Evolutionary conservation across 208 protist genomes (phyloP).

Genomic region (Trypanosoma congolense): DNA sequence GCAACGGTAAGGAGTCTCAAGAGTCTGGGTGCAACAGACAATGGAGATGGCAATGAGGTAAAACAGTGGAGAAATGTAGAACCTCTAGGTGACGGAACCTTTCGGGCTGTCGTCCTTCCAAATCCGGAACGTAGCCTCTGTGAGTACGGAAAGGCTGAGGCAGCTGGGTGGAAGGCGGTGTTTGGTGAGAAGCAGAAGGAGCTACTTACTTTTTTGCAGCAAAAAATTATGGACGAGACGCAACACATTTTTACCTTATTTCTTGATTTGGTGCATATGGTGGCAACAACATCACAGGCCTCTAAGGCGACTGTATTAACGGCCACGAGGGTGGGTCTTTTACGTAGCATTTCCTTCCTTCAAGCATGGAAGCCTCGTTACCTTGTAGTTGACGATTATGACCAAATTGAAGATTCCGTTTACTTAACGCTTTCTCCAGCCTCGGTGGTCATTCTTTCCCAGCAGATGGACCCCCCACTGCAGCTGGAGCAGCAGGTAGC

Average conservation of each 20-base stretch:
- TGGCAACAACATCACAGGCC: slow-evolving; percentile 60
- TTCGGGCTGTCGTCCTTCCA: slow-evolving; percentile 15
- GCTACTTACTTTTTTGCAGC: slow-evolving; percentile 38
- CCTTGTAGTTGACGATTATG: slow-evolving; percentile 72
- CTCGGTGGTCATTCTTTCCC: slow-evolving; percentile 46
- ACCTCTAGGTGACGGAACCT: slow-evolving; percentile 2
- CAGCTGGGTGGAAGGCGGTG: slow-evolving; percentile 47
- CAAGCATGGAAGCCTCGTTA: slow-evolving; percentile 58
- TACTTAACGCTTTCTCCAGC: slow-evolving; percentile 61
- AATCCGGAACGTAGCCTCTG: slow-evolving; percentile 20
- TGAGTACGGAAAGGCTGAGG: slow-evolving; percentile 25
- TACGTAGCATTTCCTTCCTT: slow-evolving; percentile 51
- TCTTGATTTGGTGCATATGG: slow-evolving; percentile 50
- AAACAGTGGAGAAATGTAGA: slow-evolving; percentile 16
- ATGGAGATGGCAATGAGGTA: neutral
- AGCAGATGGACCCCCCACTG: slow-evolving; percentile 44
- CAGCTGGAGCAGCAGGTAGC: slow-evolving; percentile 33
- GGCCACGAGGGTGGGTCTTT: slow-evolving; percentile 33
- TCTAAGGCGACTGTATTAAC: slow-evolving; percentile 40
- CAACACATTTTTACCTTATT: slow-evolving; percentile 45
- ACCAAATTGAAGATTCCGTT: slow-evolving; percentile 48
- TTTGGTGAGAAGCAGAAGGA: slow-evolving; percentile 61
- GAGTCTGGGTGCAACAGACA: neutral
- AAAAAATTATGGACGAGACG: slow-evolving; percentile 33
- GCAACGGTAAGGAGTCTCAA: slow-evolving; percentile 4